These are phyloP conservation scores for Cardamine occulta DNA, from an alignment of 345 rosid species.

Conservation along the genomic window DNA sequence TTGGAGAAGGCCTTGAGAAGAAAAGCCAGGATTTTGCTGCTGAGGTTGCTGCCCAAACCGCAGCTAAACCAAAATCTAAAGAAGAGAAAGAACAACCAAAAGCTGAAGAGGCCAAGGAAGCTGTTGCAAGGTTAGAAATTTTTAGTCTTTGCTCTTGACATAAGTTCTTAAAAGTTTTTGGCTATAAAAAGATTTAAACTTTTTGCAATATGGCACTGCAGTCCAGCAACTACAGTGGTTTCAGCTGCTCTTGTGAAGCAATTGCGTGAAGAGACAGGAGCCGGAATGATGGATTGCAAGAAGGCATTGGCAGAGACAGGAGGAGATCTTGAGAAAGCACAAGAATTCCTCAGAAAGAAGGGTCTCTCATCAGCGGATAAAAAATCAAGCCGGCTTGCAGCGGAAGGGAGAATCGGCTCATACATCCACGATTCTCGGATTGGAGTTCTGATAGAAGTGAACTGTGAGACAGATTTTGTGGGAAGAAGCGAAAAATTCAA, in stretches of 20 bases:
- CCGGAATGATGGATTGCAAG: constrained; percentile 99
- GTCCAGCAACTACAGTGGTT: constrained; percentile 59
- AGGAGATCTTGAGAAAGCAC: constrained; percentile 92
- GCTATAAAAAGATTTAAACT: neutral
- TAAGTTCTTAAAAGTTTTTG: neutral
- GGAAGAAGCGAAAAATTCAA: constrained; percentile 90
- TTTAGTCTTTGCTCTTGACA: neutral
- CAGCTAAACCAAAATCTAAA: constrained; percentile 57
- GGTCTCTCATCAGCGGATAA: constrained; percentile 94
- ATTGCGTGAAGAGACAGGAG: constrained; percentile 94
- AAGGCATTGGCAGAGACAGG: constrained; percentile 88
- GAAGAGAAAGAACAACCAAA: constrained; percentile 60
- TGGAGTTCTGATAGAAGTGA: constrained; percentile 89
- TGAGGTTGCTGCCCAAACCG: constrained; percentile 94
- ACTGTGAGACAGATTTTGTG: constrained; percentile 93
- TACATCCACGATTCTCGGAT: constrained; percentile 91
- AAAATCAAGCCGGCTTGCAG: constrained; percentile 91
- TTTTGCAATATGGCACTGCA: constrained; percentile 40
- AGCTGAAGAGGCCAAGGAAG: constrained; percentile 58
- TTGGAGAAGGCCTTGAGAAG: constrained; percentile 92
- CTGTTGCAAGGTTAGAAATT: constrained; percentile 61
- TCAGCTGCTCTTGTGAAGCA: constrained; percentile 91
- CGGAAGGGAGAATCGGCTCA: constrained; percentile 93
- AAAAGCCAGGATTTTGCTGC: constrained; percentile 96
- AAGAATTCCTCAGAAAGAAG: constrained; percentile 92